Base-by-base conservation (phyloP, 2,329 filamentous ascomycete species). In the Chaetomium sp. region DNA sequence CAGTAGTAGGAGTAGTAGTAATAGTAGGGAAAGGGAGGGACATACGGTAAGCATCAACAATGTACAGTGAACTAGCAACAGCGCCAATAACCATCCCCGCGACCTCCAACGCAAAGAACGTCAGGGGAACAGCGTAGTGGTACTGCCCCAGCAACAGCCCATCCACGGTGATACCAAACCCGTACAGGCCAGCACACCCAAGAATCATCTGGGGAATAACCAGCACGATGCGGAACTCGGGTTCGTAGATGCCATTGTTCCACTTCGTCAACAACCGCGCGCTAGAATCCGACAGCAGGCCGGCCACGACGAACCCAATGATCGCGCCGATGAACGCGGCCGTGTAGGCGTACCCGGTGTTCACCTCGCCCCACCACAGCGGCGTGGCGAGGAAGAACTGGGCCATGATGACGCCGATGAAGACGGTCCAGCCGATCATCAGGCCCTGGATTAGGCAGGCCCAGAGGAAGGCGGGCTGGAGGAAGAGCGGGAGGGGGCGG, bases 391-490 rank as follows among this genome's bases (percentile, higher is more conserved):
- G 79, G 73, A 94, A 92, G 62, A 95, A 85, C 57, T 86, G 82
- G n/a, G 86, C 87, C 46, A 95, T 74, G 62, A 94, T 84, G 58
- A 94, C 86, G 55, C 89, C 88, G 61, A 95, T 92, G 67, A 96
- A 89, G 12, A 96, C 89, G 1, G 91, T 95, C 91, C 92, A 97
- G 61, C 91, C 92, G 66, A 96, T 96, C 67, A 96, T 82, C 4
- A 88, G 83, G 12, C 91, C 91, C 76, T 96, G 91, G 49, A 91
- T 89, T 3, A 96, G 76, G 65, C 77, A 78, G 32, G 76, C 78
- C 88, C 90, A 96, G 42, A 95, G 71, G 63, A 96, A 89, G 6
- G 88, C 89, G 0, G 91, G 91, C 68, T 96, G 91, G 6, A 87
- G 69, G 63, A 95, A 86, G 1, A 96, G 79, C 0, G 89, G 89